Evolutionary conservation across 768 basidiomycete genomes (phyloP), one percentile per base, ranked within the genome.

Genomic region (Leccinellum luteum): DNA sequence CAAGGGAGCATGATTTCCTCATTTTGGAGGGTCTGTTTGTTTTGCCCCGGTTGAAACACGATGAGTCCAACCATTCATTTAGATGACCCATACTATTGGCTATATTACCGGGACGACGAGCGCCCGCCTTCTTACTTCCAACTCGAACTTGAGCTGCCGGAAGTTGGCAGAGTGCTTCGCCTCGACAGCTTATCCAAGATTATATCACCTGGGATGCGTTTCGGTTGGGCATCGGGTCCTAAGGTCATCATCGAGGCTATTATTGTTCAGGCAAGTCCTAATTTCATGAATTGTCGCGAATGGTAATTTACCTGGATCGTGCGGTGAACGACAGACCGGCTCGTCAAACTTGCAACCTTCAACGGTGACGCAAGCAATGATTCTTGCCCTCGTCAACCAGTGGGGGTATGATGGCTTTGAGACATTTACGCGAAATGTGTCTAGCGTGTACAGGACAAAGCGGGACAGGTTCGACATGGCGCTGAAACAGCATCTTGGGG

Each of bases 171-270:
- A 14, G 89, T 92, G 27, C 64, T 94, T 44, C 83, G 92, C 51
- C 91, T 95, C 67, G 93, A 94, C 67, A 88, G 86, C 67, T 78
- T 94, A 58, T 90, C 86, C 56, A 96, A 95, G 75, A 78, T 93
- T 41, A 76, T 86, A 23, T 85, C 83, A 28, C 79, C 82, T 21
- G 88, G 87, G 27, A 81, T 90, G 64, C 83, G 89, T 34, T 79
- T 93, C 55, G 90, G 91, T 6, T 92, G 87, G 67, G 83, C 82
- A 4, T 84, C 86, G 14, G 90, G 87, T 3, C 89, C 90, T 13
- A 78, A 78, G 45, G 70, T 75, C 3, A 70, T 94, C 25, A 69
- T 91, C 31, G 74, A 81, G 28, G 83, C 83, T 3, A 87, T 94
- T 49, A 84, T 90, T 68, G 73, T 79, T 49, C 79, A 87, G 72